A percentile compares a stretch with the other conserved stretches of the same genome.
Evolutionary conservation across 177 flowering plant species (phyloP).

Genomic region (Vitis hybrid): DNA sequence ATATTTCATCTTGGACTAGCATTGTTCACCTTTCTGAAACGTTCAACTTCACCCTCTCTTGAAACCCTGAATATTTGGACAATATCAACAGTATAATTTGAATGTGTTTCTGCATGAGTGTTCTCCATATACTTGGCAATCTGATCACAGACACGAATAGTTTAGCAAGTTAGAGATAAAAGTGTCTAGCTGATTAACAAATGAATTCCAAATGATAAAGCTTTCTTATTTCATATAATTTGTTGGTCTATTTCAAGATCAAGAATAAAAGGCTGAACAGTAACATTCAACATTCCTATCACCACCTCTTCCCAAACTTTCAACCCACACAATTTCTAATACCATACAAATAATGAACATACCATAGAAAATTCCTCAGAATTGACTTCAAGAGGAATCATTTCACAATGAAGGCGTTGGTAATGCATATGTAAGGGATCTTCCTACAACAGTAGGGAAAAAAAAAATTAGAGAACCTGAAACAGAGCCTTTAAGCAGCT

Average conservation of each 20-base stretch:
- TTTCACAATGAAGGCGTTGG: conserved; percentile 64
- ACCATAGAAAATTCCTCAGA: conserved; percentile 73
- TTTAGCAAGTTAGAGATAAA: background rate
- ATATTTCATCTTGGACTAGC: background rate
- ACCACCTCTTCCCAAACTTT: too few relatives aligned
- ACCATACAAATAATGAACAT: conserved; percentile 7
- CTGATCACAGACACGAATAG: conserved; percentile 32
- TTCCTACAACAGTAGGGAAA: conserved; percentile 35
- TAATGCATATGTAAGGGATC: conserved; percentile 81
- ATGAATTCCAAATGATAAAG: background rate
- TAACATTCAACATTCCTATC: background rate
- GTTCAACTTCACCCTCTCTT: conserved; percentile 67
- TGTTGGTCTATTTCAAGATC: too few relatives aligned
- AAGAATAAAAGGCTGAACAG: background rate
- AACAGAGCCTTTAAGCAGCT: background rate
- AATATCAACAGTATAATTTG: conserved; percentile 67
- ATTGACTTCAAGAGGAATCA: conserved; percentile 59
- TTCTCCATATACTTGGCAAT: conserved; percentile 68
- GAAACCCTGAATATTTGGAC: conserved; percentile 66
- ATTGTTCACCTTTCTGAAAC: conserved; percentile 58
- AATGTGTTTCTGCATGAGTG: conserved; percentile 93
- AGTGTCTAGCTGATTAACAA: background rate
- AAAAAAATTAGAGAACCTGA: conserved; percentile 1
- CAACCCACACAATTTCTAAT: background rate
- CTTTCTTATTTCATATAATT: background rate